These are phyloP conservation scores for Cryptosporidium andersoni DNA, from an alignment of 169 alveolate genomes.

Conservation along the genomic window DNA sequence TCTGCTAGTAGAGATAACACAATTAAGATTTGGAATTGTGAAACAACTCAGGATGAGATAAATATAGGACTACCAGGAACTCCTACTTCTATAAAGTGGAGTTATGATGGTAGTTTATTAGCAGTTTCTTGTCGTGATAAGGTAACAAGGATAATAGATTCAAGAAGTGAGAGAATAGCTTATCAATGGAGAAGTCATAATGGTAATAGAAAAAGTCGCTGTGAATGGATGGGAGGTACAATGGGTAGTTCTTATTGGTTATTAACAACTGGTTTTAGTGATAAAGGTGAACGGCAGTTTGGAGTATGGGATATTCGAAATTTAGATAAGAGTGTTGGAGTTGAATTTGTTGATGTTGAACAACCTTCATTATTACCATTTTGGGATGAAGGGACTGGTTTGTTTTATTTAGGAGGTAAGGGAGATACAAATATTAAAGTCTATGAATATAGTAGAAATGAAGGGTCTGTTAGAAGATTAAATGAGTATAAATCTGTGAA, in stretches of 20 bases:
- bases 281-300: conserved; percentile 61
- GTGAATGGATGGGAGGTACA: conserved; percentile 72
- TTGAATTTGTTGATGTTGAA: conserved; percentile 60
- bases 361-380: conserved; percentile 70
- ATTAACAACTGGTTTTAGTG: conserved; percentile 66
- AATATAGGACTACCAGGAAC: conserved; percentile 60
- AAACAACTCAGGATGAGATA: conserved; percentile 71
- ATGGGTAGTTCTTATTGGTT: conserved; percentile 68
- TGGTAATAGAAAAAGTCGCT: conserved; percentile 50
- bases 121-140: conserved; percentile 67
- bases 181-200: conserved; percentile 69
- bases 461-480: conserved; percentile 55
- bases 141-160: conserved; percentile 56
- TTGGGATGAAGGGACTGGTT: conserved; percentile 71
- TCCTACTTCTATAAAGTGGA: conserved; percentile 64
- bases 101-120: conserved; percentile 58
- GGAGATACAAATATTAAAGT: conserved; percentile 68
- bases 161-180: conserved; percentile 63
- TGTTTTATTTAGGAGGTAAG: conserved; percentile 62
- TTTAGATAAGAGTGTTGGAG: conserved; percentile 61
- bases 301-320: conserved; percentile 68
- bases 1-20: conserved; percentile 87
- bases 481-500: conserved; percentile 53
- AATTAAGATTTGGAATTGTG: conserved; percentile 88
- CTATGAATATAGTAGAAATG: conserved; percentile 51